A percentile compares a stretch with the other conserved stretches of the same genome.
Evolutionary conservation across 805 yeast genomes (phyloP).

Genomic region (Candida lessepsii): DNA sequence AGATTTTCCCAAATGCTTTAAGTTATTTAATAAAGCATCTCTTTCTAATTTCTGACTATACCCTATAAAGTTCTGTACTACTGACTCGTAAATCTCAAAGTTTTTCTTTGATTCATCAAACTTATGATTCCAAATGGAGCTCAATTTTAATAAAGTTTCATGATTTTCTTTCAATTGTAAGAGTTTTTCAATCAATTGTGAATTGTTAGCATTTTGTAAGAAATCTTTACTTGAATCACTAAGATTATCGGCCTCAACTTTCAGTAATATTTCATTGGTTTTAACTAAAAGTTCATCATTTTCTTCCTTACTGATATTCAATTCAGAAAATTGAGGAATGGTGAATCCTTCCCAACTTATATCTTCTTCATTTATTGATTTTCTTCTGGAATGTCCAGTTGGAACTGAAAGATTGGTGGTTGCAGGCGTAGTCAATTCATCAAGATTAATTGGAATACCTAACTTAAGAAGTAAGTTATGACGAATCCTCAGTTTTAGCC

Average conservation of each 20-base stretch:
- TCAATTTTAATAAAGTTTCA: slow-evolving; percentile 24
- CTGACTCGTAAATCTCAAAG: slow-evolving; percentile 76
- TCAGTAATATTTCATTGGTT: slow-evolving; percentile 27
- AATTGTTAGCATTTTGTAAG: slow-evolving; percentile 21
- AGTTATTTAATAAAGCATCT: slow-evolving; percentile 36
- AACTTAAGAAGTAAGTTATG: slow-evolving; percentile 60
- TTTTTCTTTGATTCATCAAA: slow-evolving; percentile 54
- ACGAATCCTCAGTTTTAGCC: slow-evolving; percentile 67
- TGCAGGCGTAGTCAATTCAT: slow-evolving; percentile 37
- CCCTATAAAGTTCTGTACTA: slow-evolving; percentile 86
- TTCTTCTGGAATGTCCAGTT: slow-evolving; percentile 16
- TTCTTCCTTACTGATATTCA: slow-evolving; percentile 29
- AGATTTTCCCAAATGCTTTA: slow-evolving; percentile 25
- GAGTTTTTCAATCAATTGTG: slow-evolving; percentile 34
- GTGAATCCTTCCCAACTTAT: slow-evolving; percentile 36
- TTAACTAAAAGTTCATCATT: slow-evolving; percentile 24
- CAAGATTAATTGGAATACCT: slow-evolving; percentile 73
- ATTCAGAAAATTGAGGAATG: slow-evolving; percentile 34
- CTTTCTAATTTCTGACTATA: slow-evolving; percentile 80
- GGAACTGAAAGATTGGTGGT: not conserved
- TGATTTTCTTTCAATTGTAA: slow-evolving; percentile 29
- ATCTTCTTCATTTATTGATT: slow-evolving; percentile 28
- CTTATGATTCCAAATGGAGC: slow-evolving; percentile 52
- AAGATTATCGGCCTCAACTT: slow-evolving; percentile 35
- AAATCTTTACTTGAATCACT: slow-evolving; percentile 28